Conservation (phyloP, 805 yeast genomes). For the Pachysolen tannophilus region DNA sequence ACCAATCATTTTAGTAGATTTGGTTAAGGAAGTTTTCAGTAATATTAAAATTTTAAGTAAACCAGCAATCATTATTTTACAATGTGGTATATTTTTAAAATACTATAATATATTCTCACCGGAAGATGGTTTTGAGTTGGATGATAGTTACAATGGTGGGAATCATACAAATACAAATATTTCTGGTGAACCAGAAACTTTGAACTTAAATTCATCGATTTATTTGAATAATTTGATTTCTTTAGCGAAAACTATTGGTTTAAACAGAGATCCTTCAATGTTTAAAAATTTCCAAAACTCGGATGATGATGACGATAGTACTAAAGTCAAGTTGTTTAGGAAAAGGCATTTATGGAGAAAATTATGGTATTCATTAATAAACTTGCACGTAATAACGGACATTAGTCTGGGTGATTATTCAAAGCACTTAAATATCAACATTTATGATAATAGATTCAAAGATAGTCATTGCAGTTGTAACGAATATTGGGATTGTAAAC, state of each 20-base stretch:
- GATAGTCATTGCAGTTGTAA: constrained; percentile 22
- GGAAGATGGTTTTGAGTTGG: constrained; percentile 40
- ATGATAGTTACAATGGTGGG: constrained; percentile 26
- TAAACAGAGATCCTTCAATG: constrained; percentile 40
- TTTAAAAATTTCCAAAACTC: constrained; percentile 25
- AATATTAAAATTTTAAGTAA: constrained; percentile 33
- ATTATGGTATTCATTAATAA: constrained; percentile 27
- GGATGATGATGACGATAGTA: constrained; percentile 14
- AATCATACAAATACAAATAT: constrained; percentile 16
- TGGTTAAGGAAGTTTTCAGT: constrained; percentile 37
- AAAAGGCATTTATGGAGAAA: constrained; percentile 32
- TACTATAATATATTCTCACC: constrained; percentile 49
- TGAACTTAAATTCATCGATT: constrained; percentile 27
- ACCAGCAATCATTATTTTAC: constrained; percentile 44
- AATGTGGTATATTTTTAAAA: constrained; percentile 51
- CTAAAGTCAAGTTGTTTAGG: constrained; percentile 22
- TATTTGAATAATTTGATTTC: constrained; percentile 29
- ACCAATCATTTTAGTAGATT: constrained; percentile 31
- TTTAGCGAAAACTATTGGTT: constrained; percentile 37
- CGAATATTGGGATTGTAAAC: constrained; percentile 27
- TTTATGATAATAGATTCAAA: constrained; percentile 20
- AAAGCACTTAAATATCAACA: constrained; percentile 27
- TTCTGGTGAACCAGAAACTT: constrained; percentile 27
- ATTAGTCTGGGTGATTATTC: constrained; percentile 28
- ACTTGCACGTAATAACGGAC: constrained; percentile 25